phyloP scores from a whole-genome alignment of 768 basidiomycete genomes.

The Mrakia blollopis region DNA sequence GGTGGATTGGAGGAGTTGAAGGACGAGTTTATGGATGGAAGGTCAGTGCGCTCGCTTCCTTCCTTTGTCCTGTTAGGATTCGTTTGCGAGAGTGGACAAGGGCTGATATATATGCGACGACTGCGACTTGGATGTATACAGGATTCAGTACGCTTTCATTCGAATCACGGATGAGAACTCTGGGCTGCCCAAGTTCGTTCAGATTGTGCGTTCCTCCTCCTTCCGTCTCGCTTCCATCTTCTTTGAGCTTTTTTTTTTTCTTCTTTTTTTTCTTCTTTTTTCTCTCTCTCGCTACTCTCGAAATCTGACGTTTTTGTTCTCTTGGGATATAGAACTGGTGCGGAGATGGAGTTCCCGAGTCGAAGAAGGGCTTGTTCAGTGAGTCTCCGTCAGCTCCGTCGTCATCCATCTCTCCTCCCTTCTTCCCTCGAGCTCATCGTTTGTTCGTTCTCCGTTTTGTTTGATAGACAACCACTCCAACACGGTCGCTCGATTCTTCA shows the following conservation, averaged over 20 bases:
- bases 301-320: background rate
- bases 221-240: too few relatives aligned
- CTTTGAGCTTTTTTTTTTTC: too few relatives aligned
- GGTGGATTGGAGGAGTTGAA: constrained; percentile 86
- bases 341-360: constrained; percentile 90
- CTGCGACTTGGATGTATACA: constrained; percentile 41
- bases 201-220: constrained; percentile 60
- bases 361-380: constrained; percentile 84
- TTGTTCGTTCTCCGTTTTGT: background rate
- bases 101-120: background rate
- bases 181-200: constrained; percentile 81
- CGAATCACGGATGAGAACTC: constrained; percentile 80
- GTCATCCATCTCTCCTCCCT: background rate
- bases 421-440: background rate
- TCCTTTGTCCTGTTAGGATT: background rate
- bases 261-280: background rate
- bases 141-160: constrained; percentile 90
- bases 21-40: constrained; percentile 92
- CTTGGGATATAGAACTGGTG: constrained; percentile 47
- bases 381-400: constrained; percentile 31
- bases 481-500: constrained; percentile 71
- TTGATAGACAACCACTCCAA: constrained; percentile 64
- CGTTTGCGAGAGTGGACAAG: background rate
- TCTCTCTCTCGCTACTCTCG: background rate
- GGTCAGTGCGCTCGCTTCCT: constrained; percentile 51